Percentiles rank a stretch among this genome's conserved stretches.
Evolutionary conservation across 441 rosid genomes (phyloP).

Genomic region (Isatis lusitanica): DNA sequence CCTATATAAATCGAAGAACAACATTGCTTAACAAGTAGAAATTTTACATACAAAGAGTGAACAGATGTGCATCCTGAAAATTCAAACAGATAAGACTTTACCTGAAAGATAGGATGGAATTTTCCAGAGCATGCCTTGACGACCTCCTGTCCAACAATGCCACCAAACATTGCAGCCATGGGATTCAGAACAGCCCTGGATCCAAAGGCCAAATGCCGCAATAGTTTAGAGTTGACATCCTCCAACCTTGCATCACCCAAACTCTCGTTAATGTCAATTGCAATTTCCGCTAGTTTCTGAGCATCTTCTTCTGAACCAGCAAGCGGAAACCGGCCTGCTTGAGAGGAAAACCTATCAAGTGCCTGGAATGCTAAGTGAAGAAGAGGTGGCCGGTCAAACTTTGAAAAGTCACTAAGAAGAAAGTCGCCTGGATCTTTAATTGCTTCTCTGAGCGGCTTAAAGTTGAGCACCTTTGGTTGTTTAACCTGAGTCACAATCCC

Average conservation of each 20-base stretch:
- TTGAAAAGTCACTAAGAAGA: constrained; percentile 90
- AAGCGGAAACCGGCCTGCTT: constrained; percentile 64
- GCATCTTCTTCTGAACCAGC: constrained; percentile 95
- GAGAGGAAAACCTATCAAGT: constrained; percentile 68
- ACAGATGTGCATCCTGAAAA: background rate
- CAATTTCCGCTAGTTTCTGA: constrained; percentile 60
- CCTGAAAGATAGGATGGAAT: constrained; percentile 95
- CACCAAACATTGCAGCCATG: constrained; percentile 99
- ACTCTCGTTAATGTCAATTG: constrained; percentile 54
- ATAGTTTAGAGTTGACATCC: constrained; percentile 65
- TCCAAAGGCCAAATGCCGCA: constrained; percentile 83
- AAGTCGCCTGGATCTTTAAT: constrained; percentile 88
- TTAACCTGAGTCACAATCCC: constrained; percentile 97
- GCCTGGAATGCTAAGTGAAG: constrained; percentile 94
- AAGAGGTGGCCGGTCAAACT: constrained; percentile 87
- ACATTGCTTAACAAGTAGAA: background rate
- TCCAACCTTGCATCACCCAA: constrained; percentile 61
- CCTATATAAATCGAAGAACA: background rate
- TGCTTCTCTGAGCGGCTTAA: constrained; percentile 80
- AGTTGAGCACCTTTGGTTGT: constrained; percentile 77
- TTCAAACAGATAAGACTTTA: constrained; percentile 25
- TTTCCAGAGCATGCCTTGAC: constrained; percentile 99
- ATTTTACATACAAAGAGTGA: background rate
- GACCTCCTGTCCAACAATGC: constrained; percentile 95
- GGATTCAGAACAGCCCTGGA: constrained; percentile 93